These are phyloP conservation scores for Cercospora sp. DNA, from an alignment of 2,329 filamentous ascomycete species.

Conservation along the genomic window DNA sequence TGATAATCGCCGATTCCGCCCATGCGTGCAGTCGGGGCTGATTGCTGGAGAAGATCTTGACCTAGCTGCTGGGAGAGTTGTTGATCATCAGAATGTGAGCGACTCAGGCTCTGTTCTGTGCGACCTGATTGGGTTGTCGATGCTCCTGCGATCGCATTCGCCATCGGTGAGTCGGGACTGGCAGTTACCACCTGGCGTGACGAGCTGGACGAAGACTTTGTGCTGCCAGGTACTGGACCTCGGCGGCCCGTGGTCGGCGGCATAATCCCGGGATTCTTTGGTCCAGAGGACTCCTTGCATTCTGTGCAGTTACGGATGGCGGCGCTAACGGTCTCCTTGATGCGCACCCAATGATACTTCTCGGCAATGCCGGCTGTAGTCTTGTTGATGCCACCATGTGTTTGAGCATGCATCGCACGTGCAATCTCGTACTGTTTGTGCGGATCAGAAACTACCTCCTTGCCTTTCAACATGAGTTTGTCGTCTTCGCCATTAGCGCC, in stretches of 20 bases:
- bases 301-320: constrained; percentile 89
- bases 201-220: constrained; percentile 2
- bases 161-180: constrained; percentile 16
- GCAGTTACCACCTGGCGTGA: constrained; percentile 18
- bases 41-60: constrained; percentile 15
- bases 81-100: neutral
- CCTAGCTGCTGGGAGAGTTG: constrained; percentile 2
- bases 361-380: constrained; percentile 93
- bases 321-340: constrained; percentile 94
- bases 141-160: constrained; percentile 15
- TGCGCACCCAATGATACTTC: constrained; percentile 94
- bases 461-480: constrained; percentile 93
- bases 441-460: constrained; percentile 92
- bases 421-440: constrained; percentile 89
- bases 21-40: constrained; percentile 31
- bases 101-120: neutral
- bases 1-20: constrained; percentile 29
- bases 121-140: neutral
- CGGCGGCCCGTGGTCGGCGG: constrained; percentile 12
- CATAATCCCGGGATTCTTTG: constrained; percentile 22
- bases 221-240: constrained; percentile 10
- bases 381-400: constrained; percentile 96
- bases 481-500: constrained; percentile 56
- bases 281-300: constrained; percentile 72
- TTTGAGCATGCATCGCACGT: constrained; percentile 67